phyloP scores from a whole-genome alignment of 345 rosid genomes.

The Eucalyptus tenuipes region DNA sequence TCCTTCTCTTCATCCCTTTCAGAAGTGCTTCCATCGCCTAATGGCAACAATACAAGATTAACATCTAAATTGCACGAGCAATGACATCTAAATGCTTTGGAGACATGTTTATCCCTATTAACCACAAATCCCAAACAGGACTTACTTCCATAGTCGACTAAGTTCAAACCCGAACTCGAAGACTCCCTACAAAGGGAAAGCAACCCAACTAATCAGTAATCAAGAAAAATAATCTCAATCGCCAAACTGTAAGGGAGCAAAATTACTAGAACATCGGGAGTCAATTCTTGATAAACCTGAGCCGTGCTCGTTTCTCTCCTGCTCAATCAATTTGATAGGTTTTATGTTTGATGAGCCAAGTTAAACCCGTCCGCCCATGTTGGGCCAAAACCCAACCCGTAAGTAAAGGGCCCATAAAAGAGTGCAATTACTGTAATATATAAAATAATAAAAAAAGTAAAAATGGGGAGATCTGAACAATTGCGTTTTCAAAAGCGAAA shows the following conservation, averaged over 20 bases:
- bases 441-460: no score
- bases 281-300: slow-evolving; percentile 20
- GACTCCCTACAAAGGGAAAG: slow-evolving; percentile 14
- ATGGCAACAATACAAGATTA: neutral
- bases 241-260: neutral
- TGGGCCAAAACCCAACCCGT: no score
- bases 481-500: no score
- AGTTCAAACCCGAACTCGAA: slow-evolving; percentile 21
- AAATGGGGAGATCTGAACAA: fast-evolving
- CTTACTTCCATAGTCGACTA: slow-evolving; percentile 52
- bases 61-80: neutral
- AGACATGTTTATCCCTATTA: neutral
- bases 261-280: slow-evolving; percentile 32
- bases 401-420: no score
- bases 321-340: neutral
- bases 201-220: neutral
- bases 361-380: no score
- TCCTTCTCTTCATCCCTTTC: slow-evolving; percentile 17
- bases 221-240: neutral
- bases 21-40: slow-evolving; percentile 36
- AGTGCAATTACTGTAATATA: no score
- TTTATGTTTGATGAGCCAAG: no score
- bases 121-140: neutral
- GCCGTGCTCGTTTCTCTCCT: slow-evolving; percentile 34
- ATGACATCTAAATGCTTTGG: neutral